Evolutionary conservation across 768 basidiomycete species (phyloP).

Genomic region (Kwoniella mangroviensis): DNA sequence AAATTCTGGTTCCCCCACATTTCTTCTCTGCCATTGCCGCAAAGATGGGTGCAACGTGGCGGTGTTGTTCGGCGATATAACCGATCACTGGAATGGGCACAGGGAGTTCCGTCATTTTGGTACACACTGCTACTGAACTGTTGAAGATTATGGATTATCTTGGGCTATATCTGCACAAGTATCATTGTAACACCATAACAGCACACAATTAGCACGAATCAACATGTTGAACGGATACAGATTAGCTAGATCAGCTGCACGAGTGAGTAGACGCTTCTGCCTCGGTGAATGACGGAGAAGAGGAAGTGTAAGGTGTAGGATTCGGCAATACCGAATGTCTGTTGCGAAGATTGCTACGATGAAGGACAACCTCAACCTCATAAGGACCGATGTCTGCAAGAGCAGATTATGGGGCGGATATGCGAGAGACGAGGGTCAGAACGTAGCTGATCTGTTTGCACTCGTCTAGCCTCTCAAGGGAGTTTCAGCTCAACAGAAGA

Average conservation of each 20-base stretch:
- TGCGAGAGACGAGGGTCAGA: neutral
- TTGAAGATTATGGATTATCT: neutral
- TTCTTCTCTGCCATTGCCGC: neutral
- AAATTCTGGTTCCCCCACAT: neutral
- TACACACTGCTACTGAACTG: neutral
- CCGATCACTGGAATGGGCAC: neutral
- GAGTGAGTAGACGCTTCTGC: slow-evolving; percentile 10
- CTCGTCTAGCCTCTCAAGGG: slow-evolving; percentile 25
- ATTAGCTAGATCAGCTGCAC: slow-evolving; percentile 23
- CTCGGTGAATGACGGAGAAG: neutral
- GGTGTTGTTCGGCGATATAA: slow-evolving; percentile 23
- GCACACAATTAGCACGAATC: neutral
- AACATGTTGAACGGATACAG: slow-evolving; percentile 26
- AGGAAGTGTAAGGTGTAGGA: neutral
- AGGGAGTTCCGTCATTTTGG: slow-evolving; percentile 8
- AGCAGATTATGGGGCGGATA: neutral
- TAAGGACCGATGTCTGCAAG: neutral
- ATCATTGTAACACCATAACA: neutral
- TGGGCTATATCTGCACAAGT: neutral
- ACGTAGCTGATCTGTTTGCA: neutral
- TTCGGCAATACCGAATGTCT: slow-evolving; percentile 17
- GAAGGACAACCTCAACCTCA: no score
- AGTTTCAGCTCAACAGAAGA: slow-evolving; percentile 65
- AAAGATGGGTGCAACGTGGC: slow-evolving; percentile 11
- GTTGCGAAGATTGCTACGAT: no score